Percentiles rank a stretch among this genome's conserved stretches.
These are phyloP conservation scores for Solanum verrucosum DNA, from an alignment of 257 asterid genomes.

Conservation along the genomic window DNA sequence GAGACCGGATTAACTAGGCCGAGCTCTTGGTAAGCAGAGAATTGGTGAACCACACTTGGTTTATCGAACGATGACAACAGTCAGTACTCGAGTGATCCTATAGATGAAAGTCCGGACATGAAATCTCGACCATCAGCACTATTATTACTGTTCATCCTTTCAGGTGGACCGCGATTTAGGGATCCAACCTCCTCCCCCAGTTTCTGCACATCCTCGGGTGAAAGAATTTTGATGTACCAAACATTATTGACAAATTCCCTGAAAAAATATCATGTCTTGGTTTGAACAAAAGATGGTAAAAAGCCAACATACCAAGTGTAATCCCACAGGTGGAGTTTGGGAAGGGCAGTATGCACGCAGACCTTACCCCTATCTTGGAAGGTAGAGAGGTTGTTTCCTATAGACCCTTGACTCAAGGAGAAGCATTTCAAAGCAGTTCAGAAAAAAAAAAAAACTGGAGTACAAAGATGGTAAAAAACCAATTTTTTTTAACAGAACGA, in stretches of 20 bases:
- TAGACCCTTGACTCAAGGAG: neutral
- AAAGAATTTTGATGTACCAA: conserved; percentile 96
- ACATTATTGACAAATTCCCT: conserved; percentile 93
- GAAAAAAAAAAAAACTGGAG: neutral
- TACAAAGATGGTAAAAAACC: neutral
- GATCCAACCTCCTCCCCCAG: conserved; percentile 71
- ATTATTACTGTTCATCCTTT: conserved; percentile 28
- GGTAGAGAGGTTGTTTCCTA: neutral
- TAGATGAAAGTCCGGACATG: conserved; percentile 45
- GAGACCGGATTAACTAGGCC: neutral
- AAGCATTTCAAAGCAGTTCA: neutral
- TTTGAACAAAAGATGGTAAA: neutral
- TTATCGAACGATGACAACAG: neutral
- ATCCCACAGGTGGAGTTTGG: neutral
- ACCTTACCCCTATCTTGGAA: neutral
- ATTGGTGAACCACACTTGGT: neutral
- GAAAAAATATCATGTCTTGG: conserved; percentile 1
- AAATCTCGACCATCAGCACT: conserved; percentile 42
- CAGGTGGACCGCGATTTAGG: conserved; percentile 31
- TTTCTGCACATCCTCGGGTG: conserved; percentile 81
- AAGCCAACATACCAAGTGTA: neutral
- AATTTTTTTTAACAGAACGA: neutral
- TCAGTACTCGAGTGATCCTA: conserved; percentile 68
- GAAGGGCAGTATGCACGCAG: neutral
- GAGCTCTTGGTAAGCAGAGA: neutral